phyloP scores from a whole-genome alignment of 345 rosid species.

The Geranium brycei region DNA sequence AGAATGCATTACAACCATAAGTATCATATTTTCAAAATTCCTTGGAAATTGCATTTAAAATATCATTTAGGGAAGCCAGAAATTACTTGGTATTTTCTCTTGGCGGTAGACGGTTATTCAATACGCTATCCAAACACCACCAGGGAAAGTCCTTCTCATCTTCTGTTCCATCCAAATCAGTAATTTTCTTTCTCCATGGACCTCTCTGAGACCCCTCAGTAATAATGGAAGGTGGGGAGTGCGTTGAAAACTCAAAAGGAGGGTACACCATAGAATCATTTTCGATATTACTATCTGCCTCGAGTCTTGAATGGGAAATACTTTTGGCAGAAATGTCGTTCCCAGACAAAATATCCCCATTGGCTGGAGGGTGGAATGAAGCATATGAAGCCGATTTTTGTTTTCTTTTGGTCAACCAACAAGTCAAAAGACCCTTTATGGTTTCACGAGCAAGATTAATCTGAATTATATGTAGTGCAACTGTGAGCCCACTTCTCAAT shows the following conservation, averaged over 20 bases:
- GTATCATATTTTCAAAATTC: not conserved
- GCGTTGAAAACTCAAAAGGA: slow-evolving; percentile 75
- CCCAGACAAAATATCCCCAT: slow-evolving; percentile 56
- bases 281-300: slow-evolving; percentile 55
- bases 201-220: slow-evolving; percentile 98
- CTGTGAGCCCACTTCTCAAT: not conserved
- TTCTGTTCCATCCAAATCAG: slow-evolving; percentile 80
- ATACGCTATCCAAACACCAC: slow-evolving; percentile 90
- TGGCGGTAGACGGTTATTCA: slow-evolving; percentile 82
- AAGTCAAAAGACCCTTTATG: slow-evolving; percentile 79
- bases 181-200: slow-evolving; percentile 91
- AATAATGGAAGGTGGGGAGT: slow-evolving; percentile 78
- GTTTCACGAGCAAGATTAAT: slow-evolving; percentile 96
- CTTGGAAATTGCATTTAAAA: not conserved
- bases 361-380: slow-evolving; percentile 19
- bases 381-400: slow-evolving; percentile 52
- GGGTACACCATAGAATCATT: slow-evolving; percentile 78
- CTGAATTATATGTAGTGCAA: slow-evolving; percentile 20
- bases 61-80: not conserved
- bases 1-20: not conserved
- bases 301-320: slow-evolving; percentile 45
- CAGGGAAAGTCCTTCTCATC: slow-evolving; percentile 90
- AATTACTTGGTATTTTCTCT: slow-evolving; percentile 81
- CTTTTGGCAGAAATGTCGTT: slow-evolving; percentile 53
- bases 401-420: slow-evolving; percentile 80